Percentiles rank a stretch among this genome's conserved stretches.
phyloP scores from a whole-genome alignment of 2,329 filamentous ascomycete species.

The Fulvia fulva region DNA sequence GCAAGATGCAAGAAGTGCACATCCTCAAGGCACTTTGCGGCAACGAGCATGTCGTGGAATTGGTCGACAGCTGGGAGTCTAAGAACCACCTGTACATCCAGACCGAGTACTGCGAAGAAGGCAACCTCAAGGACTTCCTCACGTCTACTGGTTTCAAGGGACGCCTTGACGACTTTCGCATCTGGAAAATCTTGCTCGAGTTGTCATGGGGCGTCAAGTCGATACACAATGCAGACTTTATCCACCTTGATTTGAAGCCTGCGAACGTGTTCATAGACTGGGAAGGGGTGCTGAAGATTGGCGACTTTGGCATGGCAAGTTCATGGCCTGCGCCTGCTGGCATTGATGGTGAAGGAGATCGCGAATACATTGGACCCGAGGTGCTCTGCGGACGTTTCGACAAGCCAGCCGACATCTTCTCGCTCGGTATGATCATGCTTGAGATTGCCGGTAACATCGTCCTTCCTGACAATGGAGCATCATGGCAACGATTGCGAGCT shows the following conservation, averaged over 20 bases:
- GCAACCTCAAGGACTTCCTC: constrained; percentile 82
- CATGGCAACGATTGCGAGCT: constrained; percentile 84
- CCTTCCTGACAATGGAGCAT: constrained; percentile 85
- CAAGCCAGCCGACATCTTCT: constrained; percentile 89
- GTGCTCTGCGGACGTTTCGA: constrained; percentile 82
- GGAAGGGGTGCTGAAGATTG: constrained; percentile 78
- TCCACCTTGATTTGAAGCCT: constrained; percentile 81
- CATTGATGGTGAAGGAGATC: constrained; percentile 88
- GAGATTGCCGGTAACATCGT: constrained; percentile 93
- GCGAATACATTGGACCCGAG: constrained; percentile 93
- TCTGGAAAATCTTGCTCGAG: constrained; percentile 96
- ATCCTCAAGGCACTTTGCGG: constrained; percentile 72
- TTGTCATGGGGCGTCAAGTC: constrained; percentile 75
- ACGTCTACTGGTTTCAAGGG: constrained; percentile 77
- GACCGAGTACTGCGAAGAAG: constrained; percentile 94
- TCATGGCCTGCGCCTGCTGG: constrained; percentile 69
- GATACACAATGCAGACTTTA: constrained; percentile 83
- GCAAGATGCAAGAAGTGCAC: constrained; percentile 78
- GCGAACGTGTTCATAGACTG: constrained; percentile 80
- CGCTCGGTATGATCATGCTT: constrained; percentile 87
- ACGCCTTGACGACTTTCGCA: constrained; percentile 90
- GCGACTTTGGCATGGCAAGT: constrained; percentile 79
- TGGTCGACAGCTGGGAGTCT: constrained; percentile 83
- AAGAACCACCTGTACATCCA: constrained; percentile 88
- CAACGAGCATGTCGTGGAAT: constrained; percentile 79